These are phyloP conservation scores for Emergomyces pasteurianus DNA, from an alignment of 2,329 filamentous ascomycete species.

Conservation along the genomic window DNA sequence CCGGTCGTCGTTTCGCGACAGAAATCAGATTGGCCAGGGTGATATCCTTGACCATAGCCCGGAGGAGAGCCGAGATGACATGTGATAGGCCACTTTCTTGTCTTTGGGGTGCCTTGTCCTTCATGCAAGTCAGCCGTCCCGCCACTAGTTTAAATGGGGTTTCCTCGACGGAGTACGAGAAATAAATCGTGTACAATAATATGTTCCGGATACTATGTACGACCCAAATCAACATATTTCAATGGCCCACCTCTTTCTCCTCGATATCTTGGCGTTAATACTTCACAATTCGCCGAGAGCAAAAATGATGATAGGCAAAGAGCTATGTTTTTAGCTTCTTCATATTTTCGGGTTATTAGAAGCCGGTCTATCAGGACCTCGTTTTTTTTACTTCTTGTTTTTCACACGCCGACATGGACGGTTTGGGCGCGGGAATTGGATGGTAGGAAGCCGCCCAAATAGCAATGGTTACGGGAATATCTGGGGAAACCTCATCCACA, in stretches of 20 bases:
- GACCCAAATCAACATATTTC: neutral
- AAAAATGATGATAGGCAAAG: neutral
- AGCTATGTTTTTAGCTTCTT: too few species aligned
- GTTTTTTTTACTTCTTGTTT: too few species aligned
- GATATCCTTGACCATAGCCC: neutral
- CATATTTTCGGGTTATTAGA: neutral
- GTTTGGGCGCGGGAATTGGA: neutral
- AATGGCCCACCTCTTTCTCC: neutral
- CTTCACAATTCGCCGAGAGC: neutral
- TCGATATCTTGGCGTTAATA: neutral
- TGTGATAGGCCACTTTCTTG: neutral
- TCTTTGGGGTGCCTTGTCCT: too few species aligned
- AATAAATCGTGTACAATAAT: too few species aligned
- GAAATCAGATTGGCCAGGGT: neutral
- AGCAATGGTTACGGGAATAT: neutral
- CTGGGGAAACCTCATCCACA: neutral
- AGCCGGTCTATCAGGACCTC: neutral
- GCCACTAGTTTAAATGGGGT: too few species aligned
- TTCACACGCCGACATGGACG: too few species aligned
- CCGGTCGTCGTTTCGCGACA: neutral
- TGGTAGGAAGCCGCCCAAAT: neutral
- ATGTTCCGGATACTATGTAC: too few species aligned
- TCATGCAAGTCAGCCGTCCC: neutral
- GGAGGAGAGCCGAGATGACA: too few species aligned
- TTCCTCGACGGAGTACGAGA: too few species aligned